Base-by-base conservation (phyloP, 768 basidiomycete species). In the Coprinopsis sp. region DNA sequence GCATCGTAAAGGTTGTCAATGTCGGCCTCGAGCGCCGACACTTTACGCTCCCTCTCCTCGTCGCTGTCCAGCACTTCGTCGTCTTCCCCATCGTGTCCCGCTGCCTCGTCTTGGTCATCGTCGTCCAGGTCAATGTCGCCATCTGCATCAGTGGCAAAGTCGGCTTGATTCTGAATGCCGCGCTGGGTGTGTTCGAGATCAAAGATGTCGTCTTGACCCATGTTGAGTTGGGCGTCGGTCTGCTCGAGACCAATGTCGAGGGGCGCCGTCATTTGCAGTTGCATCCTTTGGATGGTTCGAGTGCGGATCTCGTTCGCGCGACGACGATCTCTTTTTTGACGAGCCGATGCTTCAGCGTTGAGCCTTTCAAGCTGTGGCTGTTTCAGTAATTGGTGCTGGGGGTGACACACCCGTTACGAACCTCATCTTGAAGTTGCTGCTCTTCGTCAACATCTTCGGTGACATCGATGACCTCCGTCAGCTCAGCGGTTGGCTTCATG, bases 261-360 rank as follows among this genome's bases (percentile, higher is more conserved):
- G n/a, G 96, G 96, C 16, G 92, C 91, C 11, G 88, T 90, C 96
- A 99, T 99, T 60, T 90, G 86, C 37, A 98, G 75, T 62, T 98
- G 96, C 81, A 98, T 87, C 43, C 94, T 86, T 59, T 91, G 90
- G 31, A 98, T 84, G 1, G 91, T 89, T 53, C 86, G 81, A 23
- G 78, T 74, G 66, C 88, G 91, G 58, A 88, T 72, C 69, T 98
- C 96, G 65, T 97, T 97, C 2, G 84, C 81, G 28, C 82, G 78
- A 44, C 92, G 79, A 44, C 88, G 78, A 55, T 91, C 87, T 6
- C 88, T 84, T 63, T 91, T 92, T 31, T 77, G 62, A 37, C 83
- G 80, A 23, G 84, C 78, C 31, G 76, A 72, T 24, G 79, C 84
- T 66, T 91, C 93, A 1, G 77, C 73, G 51, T 91, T 90, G 12